phyloP scores from a whole-genome alignment of 345 rosid genomes.

The Citrus hindsii region DNA sequence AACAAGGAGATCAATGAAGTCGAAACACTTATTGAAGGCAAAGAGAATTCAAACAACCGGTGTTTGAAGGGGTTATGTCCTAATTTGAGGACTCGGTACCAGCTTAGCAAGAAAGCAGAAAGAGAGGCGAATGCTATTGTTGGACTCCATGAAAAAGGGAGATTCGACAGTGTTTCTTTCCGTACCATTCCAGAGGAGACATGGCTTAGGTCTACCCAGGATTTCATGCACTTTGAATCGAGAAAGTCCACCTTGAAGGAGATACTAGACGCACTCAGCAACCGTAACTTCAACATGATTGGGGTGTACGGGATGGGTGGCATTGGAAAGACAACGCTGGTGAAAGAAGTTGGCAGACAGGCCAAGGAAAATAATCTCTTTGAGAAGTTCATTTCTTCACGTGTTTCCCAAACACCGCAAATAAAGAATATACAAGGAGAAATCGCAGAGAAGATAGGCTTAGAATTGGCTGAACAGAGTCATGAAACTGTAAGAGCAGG shows the following conservation, averaged over 20 bases:
- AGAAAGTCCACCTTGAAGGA: not conserved
- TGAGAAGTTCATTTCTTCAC: conserved; percentile 1
- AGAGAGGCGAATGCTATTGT: not conserved
- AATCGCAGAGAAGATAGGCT: not conserved
- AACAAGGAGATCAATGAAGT: not conserved
- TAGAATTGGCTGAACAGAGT: not conserved
- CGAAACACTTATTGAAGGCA: no score
- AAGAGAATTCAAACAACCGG: not conserved
- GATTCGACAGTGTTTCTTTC: not conserved
- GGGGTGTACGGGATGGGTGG: conserved; percentile 20
- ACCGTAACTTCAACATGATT: not conserved
- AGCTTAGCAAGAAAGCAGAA: conserved; percentile 10
- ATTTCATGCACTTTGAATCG: conserved; percentile 15
- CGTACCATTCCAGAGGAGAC: conserved; percentile 1
- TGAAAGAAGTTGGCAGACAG: conserved; percentile 6
- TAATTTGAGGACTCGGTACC: not conserved
- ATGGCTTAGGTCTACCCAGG: not conserved
- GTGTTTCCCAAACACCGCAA: not conserved
- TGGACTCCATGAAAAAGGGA: not conserved
- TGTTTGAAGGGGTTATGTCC: conserved; percentile 8
- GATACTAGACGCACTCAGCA: no score
- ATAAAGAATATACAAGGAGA: not conserved
- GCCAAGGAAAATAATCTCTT: conserved; percentile 8
- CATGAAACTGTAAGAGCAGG: not conserved
- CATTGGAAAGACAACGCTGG: conserved; percentile 22